Base-by-base conservation (phyloP, 2,329 filamentous ascomycete species). In the Aspergillus tubingensis region DNA sequence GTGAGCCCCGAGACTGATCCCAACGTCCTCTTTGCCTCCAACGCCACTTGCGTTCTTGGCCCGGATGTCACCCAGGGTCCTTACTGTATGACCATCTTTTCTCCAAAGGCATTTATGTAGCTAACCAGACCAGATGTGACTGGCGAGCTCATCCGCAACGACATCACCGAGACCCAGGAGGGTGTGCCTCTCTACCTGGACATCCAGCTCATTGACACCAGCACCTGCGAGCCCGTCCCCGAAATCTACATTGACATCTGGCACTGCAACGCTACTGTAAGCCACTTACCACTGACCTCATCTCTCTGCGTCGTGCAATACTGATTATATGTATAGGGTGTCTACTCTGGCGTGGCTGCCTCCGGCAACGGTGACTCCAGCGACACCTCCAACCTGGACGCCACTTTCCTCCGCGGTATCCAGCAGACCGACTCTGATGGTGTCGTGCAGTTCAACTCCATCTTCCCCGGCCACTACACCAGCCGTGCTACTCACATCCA, bases 51-150 rank as follows among this genome's bases (percentile, higher is more conserved):
- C 62, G 72, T 84, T 25, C 73, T 85, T 27, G 80, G 76, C n/a
- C 82, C 82, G 0, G 83, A 85, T 67, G 79, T 80, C 19, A 84
- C 79, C 3, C 76, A 84, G 68, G 83, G 83, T 0, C 83, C 83
- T 19, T 86, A 85, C 74, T 86, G 71, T 74, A 27, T 23, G 70
- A 52, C 1, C 13, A 11, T 6, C 1, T 15, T 2, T 2, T 15
- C 2, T n/a, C 15, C 4, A 27, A 15, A 21, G 5, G 11, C 0
- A 13, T 6, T 5, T 27, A 10, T 25, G 13, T 8, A 25, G 19
- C 59, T 65, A 44, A 66, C 23, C 5, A 8, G 17, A 7, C 5
- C 10, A 74, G 72, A 75, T 51, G 74, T 79, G 32, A 67, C 68
- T 8, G 75, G 76, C 11, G 77, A 79, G 57, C 67, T 74, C 4